Evolutionary conservation across 2,329 filamentous ascomycete species (phyloP).

Genomic region (Leptographium lundbergii): DNA sequence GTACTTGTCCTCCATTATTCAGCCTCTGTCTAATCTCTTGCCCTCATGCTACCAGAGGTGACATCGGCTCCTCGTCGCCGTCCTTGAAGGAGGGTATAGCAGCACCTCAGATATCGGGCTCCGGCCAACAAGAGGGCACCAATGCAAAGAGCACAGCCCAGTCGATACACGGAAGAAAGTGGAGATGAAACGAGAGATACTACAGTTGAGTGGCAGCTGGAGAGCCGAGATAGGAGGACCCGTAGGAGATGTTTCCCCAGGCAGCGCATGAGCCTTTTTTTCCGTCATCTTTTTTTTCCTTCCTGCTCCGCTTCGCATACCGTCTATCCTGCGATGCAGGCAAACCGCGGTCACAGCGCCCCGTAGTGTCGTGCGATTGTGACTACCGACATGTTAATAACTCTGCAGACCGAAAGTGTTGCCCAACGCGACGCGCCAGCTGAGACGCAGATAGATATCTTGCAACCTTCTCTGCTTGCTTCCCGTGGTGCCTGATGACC

Average conservation of each 20-base stretch:
- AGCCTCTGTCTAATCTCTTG: not conserved
- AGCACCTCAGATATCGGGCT: not conserved
- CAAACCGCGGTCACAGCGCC: not conserved
- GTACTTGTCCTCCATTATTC: not conserved
- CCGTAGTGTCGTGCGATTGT: not conserved
- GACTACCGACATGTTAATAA: not conserved
- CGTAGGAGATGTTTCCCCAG: not conserved
- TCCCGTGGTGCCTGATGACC: not conserved
- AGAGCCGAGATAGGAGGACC: not conserved
- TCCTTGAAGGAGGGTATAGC: not conserved
- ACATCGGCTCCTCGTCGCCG: not conserved
- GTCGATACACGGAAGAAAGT: not conserved
- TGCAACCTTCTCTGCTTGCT: not conserved
- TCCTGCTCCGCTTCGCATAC: not conserved
- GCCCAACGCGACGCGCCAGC: not conserved
- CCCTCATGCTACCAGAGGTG: not conserved
- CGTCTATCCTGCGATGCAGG: not conserved
- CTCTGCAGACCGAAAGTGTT: not conserved
- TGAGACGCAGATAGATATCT: not conserved
- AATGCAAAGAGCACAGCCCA: not conserved
- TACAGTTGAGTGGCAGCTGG: not conserved
- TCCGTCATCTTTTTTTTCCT: too few species aligned
- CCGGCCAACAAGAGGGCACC: not conserved
- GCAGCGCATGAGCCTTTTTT: not conserved
- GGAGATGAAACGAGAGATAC: not conserved